Conservation (phyloP, 2,329 filamentous ascomycete genomes). For the Macrophomina pseudophaseolina region DNA sequence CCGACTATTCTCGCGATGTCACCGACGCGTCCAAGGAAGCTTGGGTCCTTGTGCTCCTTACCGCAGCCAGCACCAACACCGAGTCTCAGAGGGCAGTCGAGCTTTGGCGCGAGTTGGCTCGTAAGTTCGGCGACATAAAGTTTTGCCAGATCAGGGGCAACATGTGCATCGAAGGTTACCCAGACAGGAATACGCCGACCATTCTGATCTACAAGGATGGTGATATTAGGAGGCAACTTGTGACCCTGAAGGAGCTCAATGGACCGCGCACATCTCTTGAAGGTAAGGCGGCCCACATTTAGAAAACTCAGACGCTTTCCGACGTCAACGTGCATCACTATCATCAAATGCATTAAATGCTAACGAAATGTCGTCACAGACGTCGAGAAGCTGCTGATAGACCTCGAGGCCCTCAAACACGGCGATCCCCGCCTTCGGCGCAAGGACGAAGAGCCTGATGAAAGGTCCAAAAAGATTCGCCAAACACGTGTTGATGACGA, state of each 20-base stretch:
- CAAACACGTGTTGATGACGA: conserved; percentile 49
- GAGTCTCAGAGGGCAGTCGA: conserved; percentile 85
- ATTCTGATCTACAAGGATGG: conserved; percentile 91
- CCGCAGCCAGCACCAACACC: conserved; percentile 77
- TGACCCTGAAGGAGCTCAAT: conserved; percentile 82
- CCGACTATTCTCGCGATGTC: conserved; percentile 88
- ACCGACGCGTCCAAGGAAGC: conserved; percentile 82
- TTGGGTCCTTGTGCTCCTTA: conserved; percentile 77
- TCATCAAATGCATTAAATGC: background rate
- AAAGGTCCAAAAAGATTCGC: conserved; percentile 59
- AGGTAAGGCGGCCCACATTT: conserved; percentile 30
- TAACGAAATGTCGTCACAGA: conserved; percentile 50
- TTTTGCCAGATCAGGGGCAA: conserved; percentile 94
- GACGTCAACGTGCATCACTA: background rate
- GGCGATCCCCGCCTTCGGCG: conserved; percentile 78
- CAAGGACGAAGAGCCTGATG: conserved; percentile 62
- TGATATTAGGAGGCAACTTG: conserved; percentile 87
- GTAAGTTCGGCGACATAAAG: conserved; percentile 90
- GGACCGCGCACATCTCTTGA: conserved; percentile 54
- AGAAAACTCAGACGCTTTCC: background rate
- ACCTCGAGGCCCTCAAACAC: conserved; percentile 77
- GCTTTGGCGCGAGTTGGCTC: conserved; percentile 82
- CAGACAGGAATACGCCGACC: conserved; percentile 91
- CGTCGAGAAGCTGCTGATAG: conserved; percentile 80
- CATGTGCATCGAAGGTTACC: conserved; percentile 95